Evolutionary conservation across 2,329 filamentous ascomycete genomes (phyloP).

Genomic region (Colletotrichum viniferum): DNA sequence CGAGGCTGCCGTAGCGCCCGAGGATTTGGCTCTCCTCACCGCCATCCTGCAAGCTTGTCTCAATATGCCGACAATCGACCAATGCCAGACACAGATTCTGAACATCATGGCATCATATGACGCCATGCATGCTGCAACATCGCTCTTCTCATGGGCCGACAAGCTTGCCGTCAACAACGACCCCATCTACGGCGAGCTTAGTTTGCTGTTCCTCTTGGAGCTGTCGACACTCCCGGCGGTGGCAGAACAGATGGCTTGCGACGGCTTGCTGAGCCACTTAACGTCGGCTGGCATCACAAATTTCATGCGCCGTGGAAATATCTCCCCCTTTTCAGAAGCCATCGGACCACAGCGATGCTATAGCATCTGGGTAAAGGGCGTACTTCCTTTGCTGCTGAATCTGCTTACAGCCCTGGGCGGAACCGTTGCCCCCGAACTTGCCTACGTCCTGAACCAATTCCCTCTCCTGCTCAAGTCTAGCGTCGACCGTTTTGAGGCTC

Average conservation of each 20-base stretch:
- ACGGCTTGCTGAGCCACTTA: constrained; percentile 81
- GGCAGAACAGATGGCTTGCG: constrained; percentile 88
- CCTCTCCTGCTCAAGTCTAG: constrained; percentile 77
- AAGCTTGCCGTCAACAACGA: constrained; percentile 78
- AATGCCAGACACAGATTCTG: constrained; percentile 73
- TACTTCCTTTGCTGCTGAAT: constrained; percentile 88
- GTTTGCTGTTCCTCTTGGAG: constrained; percentile 85
- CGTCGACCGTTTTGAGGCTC: constrained; percentile 71
- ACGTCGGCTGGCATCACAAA: constrained; percentile 79
- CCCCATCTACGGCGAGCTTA: constrained; percentile 92
- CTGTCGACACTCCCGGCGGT: constrained; percentile 81
- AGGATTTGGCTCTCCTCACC: constrained; percentile 86
- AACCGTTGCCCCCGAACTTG: constrained; percentile 82
- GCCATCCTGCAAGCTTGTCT: constrained; percentile 87
- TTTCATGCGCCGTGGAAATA: constrained; percentile 72
- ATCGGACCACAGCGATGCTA: constrained; percentile 76
- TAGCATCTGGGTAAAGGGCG: constrained; percentile 85
- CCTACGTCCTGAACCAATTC: constrained; percentile 89
- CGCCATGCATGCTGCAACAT: constrained; percentile 79
- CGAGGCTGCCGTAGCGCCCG: constrained; percentile 67
- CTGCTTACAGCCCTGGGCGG: constrained; percentile 81
- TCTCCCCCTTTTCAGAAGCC: constrained; percentile 80
- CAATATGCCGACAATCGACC: constrained; percentile 75
- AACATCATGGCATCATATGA: constrained; percentile 73
- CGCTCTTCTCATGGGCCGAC: constrained; percentile 93